Evolutionary conservation across 148 eudicot genomes (phyloP), one percentile per base, ranked within the genome.

Genomic region (Linanthus parryae): DNA sequence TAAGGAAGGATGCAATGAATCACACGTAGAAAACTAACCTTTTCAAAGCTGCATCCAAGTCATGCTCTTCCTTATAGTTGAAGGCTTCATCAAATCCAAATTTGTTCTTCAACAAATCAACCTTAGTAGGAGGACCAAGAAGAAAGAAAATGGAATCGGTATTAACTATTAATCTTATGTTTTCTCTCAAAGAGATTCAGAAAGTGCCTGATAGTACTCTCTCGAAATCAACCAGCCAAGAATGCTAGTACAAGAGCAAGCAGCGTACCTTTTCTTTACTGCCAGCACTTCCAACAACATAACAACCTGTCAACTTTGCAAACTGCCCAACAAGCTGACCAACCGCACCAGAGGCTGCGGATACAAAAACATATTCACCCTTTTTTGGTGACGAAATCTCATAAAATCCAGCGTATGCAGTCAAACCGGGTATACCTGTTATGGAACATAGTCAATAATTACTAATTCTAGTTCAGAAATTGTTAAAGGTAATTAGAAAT

Each of bases 221-320:
- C 6, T 38, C 4, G 4, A 38, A 38, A n/a, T n/a, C n/a, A n/a
- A n/a, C n/a, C n/a, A n/a, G n/a, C n/a, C n/a, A n/a, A n/a, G n/a
- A n/a, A n/a, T n/a, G n/a, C n/a, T n/a, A n/a, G n/a, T n/a, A n/a
- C n/a, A n/a, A n/a, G n/a, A n/a, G n/a, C n/a, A n/a, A n/a, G n/a
- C n/a, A n/a, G 41, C 1, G 26, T 28, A 68, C 73, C 74, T 74
- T 75, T 55, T 59, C 64, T 20, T 71, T 24, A 21, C 52, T 67
- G 24, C 77, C 77, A 21, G 71, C 77, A 27, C 81, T 71, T 31
- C 81, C 81, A 19, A 76, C 81, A 52, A 76, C 81, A 49, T 64
- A 64, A 44, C 81, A 76, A 33, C 81, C 81, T 54, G 48, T 12
- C 31, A 65, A 39, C 56, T 76, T 76, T n/a, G 80, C 73, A 61